Evolutionary conservation across 1,284 basidiomycete genomes (phyloP).

Genomic region (Rhodotorula sp.): DNA sequence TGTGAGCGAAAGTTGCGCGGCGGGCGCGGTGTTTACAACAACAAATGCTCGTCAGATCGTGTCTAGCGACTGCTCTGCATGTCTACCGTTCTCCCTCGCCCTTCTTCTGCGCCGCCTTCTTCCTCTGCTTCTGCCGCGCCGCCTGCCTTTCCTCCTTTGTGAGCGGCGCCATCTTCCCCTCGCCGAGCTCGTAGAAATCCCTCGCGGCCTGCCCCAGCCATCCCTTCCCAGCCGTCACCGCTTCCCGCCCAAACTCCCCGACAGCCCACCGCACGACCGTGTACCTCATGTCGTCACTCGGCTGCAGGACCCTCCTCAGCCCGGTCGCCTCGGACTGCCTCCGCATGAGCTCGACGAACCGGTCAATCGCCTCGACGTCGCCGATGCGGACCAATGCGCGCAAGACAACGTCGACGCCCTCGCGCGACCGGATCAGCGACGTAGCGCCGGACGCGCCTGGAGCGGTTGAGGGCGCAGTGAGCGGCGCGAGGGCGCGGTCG

Average conservation of each 20-base stretch:
- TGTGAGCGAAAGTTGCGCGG: background rate
- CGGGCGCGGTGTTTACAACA: background rate
- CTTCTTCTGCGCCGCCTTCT: too few relatives aligned
- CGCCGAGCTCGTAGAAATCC: too few relatives aligned
- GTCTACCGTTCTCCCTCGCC: too few relatives aligned
- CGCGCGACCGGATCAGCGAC: background rate
- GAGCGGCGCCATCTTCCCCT: background rate
- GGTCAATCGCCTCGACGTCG: background rate
- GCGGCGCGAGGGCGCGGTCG: background rate
- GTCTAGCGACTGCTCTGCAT: too few relatives aligned
- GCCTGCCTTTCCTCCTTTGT: too few relatives aligned
- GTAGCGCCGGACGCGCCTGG: background rate
- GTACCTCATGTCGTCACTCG: background rate
- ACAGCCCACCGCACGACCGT: slow-evolving; percentile 14
- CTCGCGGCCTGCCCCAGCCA: background rate
- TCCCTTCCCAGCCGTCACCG: background rate
- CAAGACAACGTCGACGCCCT: slow-evolving; percentile 4
- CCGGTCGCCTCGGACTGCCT: background rate
- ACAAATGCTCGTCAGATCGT: background rate
- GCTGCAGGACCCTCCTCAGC: background rate
- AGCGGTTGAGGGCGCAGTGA: background rate
- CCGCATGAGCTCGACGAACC: background rate
- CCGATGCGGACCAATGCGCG: background rate
- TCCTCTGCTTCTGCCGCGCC: too few relatives aligned
- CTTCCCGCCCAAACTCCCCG: background rate